phyloP scores from a whole-genome alignment of 1,139 yeast genomes.

The Wickerhamiella pararugosa region DNA sequence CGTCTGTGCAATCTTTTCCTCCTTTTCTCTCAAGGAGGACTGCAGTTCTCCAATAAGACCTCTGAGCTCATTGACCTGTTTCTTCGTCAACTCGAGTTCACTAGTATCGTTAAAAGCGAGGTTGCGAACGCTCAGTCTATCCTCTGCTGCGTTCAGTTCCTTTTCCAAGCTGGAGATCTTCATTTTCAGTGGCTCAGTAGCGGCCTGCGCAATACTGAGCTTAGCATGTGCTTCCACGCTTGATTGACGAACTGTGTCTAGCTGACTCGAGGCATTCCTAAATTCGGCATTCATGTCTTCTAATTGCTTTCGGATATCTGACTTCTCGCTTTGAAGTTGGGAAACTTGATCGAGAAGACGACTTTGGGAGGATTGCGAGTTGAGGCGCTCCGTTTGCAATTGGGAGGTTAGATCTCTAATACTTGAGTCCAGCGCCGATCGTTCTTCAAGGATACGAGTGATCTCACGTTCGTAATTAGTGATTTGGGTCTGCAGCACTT shows the following conservation, averaged over 20 bases:
- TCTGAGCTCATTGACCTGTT: background rate
- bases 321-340: constrained; percentile 36
- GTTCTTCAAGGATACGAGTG: background rate
- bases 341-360: constrained; percentile 38
- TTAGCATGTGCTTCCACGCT: constrained; percentile 1
- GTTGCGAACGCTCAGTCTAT: constrained; percentile 1
- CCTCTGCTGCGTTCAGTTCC: background rate
- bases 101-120: constrained; percentile 2
- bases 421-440: background rate
- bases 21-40: background rate
- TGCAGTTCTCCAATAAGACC: constrained; percentile 1
- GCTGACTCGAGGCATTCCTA: constrained; percentile 15
- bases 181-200: constrained; percentile 31
- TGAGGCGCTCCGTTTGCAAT: background rate
- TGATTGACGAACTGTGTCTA: constrained; percentile 16
- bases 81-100: constrained; percentile 1
- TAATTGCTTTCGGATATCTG: constrained; percentile 33
- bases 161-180: constrained; percentile 2
- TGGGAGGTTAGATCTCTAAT: background rate
- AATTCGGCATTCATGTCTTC: constrained; percentile 32
- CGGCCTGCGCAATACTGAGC: constrained; percentile 31
- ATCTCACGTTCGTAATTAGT: background rate
- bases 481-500: background rate
- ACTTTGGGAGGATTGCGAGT: constrained; percentile 30
- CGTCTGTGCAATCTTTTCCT: background rate